Conservation (phyloP, 2,329 filamentous ascomycete genomes). For the Penicillium fuscoglaucum region DNA sequence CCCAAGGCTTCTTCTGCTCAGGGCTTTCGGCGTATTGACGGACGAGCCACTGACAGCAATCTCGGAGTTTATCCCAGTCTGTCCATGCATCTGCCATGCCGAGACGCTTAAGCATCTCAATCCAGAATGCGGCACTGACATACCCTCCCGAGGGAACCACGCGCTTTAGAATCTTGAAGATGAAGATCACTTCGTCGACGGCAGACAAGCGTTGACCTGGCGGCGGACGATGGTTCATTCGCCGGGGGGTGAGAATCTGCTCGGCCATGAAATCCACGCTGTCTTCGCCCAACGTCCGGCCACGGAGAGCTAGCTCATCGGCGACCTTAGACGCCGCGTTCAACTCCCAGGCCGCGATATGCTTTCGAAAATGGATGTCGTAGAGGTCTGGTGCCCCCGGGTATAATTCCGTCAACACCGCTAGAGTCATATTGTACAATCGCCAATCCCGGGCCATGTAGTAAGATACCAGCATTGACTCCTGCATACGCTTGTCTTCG, state of each 20-base stretch:
- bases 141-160: conserved; percentile 48
- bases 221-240: conserved; percentile 26
- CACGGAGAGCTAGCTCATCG: conserved; percentile 52
- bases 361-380: conserved; percentile 44
- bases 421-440: conserved; percentile 57
- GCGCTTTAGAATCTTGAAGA: conserved; percentile 51
- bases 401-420: conserved; percentile 49
- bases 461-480: conserved; percentile 55
- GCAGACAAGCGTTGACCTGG: conserved; percentile 29
- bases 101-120: conserved; percentile 59
- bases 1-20: conserved; percentile 9
- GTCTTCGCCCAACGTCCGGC: conserved; percentile 43
- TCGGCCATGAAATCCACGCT: conserved; percentile 49
- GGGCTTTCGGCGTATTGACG: conserved; percentile 37
- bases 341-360: conserved; percentile 36
- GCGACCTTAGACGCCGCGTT: conserved; percentile 36
- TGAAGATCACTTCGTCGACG: conserved; percentile 44
- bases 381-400: conserved; percentile 33
- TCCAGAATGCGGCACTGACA: conserved; percentile 52
- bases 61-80: conserved; percentile 53
- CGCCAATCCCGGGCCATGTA: conserved; percentile 52
- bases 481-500: conserved; percentile 57
- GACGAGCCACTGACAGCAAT: conserved; percentile 55
- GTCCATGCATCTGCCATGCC: conserved; percentile 54
- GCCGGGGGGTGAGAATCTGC: conserved; percentile 34